Evolutionary conservation across 805 yeast species (phyloP).

Genomic region (Candida xiaguanensis): DNA sequence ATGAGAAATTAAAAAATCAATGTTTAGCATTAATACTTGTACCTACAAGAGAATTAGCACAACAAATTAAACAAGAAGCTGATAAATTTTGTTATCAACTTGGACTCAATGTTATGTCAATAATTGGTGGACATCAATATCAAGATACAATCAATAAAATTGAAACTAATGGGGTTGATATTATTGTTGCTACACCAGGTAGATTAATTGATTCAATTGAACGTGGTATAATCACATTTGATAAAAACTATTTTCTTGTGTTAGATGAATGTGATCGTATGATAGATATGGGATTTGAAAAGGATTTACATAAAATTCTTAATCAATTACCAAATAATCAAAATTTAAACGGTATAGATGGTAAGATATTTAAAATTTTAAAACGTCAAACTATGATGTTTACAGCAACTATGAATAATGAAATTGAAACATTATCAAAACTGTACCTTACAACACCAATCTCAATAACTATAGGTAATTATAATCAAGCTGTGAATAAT

Average conservation of each 20-base stretch:
- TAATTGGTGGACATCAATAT: conserved; percentile 89
- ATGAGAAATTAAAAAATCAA: conserved; percentile 46
- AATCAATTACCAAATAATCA: conserved; percentile 46
- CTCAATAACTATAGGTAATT: conserved; percentile 61
- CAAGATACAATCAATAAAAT: conserved; percentile 65
- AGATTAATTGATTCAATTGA: conserved; percentile 78
- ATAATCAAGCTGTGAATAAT: conserved; percentile 61
- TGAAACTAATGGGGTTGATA: conserved; percentile 56
- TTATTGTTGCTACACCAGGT: conserved; percentile 94
- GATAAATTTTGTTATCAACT: conserved; percentile 41
- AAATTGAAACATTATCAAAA: conserved; percentile 64
- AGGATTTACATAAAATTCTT: conserved; percentile 62
- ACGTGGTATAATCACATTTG: conserved; percentile 56
- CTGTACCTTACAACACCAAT: conserved; percentile 61
- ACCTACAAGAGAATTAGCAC: conserved; percentile 92
- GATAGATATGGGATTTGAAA: conserved; percentile 94
- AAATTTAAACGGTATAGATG: conserved; percentile 23
- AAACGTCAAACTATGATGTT: conserved; percentile 79
- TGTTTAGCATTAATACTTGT: conserved; percentile 81
- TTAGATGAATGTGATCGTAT: conserved; percentile 95
- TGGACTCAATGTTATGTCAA: conserved; percentile 50
- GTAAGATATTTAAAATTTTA: conserved; percentile 33
- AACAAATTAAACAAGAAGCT: conserved; percentile 74
- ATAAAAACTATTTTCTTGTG: conserved; percentile 62
- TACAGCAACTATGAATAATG: conserved; percentile 86